Conservation (phyloP, 2,329 filamentous ascomycete species). For the Dactylonectria estremocensis region DNA sequence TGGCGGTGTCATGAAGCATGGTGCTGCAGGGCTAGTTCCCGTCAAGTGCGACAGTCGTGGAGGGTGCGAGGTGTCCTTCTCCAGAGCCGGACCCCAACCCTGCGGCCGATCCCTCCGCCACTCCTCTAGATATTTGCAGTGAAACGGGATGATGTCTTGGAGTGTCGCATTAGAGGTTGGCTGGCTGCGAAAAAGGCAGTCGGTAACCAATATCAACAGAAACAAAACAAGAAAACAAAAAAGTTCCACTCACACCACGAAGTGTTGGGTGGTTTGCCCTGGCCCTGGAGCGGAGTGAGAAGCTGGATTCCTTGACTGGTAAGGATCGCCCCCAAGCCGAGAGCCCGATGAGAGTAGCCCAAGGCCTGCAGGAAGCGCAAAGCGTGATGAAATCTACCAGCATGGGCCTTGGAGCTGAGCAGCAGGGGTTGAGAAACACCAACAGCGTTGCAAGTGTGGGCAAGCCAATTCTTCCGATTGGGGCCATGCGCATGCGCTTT, state of each 20-base stretch:
- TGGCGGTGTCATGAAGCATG: slow-evolving; percentile 12
- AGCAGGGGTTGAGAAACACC: slow-evolving; percentile 29
- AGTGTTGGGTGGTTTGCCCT: slow-evolving; percentile 3
- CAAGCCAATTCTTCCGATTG: slow-evolving; percentile 52
- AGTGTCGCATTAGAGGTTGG: slow-evolving; percentile 11
- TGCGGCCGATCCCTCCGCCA: slow-evolving; percentile 24
- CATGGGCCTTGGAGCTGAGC: slow-evolving; percentile 41
- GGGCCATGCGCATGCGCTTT: slow-evolving; percentile 40
- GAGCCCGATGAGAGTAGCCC: slow-evolving; percentile 27
- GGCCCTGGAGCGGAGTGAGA: slow-evolving; percentile 6
- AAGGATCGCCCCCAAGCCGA: slow-evolving; percentile 20
- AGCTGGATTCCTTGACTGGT: slow-evolving; percentile 2
- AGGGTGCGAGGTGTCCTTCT: slow-evolving; percentile 24
- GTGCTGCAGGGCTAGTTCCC: slow-evolving; percentile 26
- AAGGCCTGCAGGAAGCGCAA: slow-evolving; percentile 35
- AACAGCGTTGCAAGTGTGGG: slow-evolving; percentile 40
- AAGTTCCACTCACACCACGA: not conserved
- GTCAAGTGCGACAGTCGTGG: slow-evolving; percentile 29
- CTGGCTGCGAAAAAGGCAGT: not conserved
- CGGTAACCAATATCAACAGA: too few species aligned
- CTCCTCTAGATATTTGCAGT: too few species aligned
- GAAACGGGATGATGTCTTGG: not conserved
- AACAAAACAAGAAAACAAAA: not conserved
- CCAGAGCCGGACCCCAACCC: slow-evolving; percentile 24
- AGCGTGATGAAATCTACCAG: slow-evolving; percentile 40